Percentiles rank a stretch among this genome's conserved stretches.
Conservation (phyloP, 495 filamentous ascomycete species). For the Tuber borchii region DNA sequence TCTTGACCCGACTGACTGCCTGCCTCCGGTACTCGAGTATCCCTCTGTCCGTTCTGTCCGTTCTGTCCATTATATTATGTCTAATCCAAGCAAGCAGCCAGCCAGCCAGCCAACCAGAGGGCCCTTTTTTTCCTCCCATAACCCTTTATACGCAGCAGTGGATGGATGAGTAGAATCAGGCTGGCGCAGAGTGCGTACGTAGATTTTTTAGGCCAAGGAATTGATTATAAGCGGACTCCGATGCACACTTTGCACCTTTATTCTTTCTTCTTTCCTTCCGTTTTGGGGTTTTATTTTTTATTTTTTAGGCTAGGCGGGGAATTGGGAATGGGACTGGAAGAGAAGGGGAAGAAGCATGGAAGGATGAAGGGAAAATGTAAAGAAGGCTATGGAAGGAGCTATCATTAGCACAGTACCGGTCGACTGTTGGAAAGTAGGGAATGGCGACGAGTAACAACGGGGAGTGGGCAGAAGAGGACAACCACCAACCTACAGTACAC, state of each 20-base stretch:
- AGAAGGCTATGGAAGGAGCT: background rate
- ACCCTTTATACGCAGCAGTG: background rate
- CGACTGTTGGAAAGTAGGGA: background rate
- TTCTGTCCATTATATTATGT: background rate
- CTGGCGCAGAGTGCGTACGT: background rate
- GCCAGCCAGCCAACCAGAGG: background rate
- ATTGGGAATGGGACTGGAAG: background rate
- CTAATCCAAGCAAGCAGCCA: background rate
- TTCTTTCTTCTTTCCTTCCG: background rate
- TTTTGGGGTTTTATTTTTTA: background rate
- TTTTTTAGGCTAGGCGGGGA: background rate
- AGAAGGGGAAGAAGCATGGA: slow-evolving; percentile 4
- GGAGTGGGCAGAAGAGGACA: background rate
- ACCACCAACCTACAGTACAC: background rate
- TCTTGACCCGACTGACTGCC: background rate
- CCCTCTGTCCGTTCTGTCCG: background rate
- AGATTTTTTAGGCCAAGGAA: background rate
- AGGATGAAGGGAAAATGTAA: background rate
- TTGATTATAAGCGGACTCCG: background rate
- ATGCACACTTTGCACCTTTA: background rate
- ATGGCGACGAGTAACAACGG: background rate
- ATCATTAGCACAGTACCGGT: background rate
- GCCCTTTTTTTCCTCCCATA: background rate
- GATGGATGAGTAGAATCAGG: background rate
- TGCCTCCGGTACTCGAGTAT: background rate